Conservation (phyloP, 306 rosid species). For the Cicer arietinum region DNA sequence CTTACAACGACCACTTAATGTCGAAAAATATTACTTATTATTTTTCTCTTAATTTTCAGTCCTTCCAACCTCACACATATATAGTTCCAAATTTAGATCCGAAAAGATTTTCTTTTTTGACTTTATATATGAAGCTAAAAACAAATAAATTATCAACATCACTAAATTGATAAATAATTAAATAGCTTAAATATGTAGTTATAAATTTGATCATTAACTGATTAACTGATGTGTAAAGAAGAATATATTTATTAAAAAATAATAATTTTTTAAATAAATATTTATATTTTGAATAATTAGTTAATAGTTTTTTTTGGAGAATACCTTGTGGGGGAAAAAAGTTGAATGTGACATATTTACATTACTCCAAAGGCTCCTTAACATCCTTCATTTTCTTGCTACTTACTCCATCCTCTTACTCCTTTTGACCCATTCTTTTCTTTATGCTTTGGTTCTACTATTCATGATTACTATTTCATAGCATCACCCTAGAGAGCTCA, state of each 20-base stretch:
- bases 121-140: too few relatives aligned
- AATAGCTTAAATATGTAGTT: too few relatives aligned
- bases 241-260: too few relatives aligned
- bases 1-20: constrained; percentile 26
- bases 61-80: not conserved
- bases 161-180: too few relatives aligned
- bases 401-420: constrained; percentile 42
- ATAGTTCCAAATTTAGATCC: not conserved
- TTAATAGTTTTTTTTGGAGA: too few relatives aligned
- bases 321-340: not conserved
- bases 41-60: constrained; percentile 4
- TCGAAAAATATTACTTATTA: constrained; percentile 5
- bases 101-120: not conserved
- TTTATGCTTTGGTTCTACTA: constrained; percentile 27
- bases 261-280: too few relatives aligned
- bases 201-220: too few relatives aligned
- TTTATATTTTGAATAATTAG: too few relatives aligned
- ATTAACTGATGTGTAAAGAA: too few relatives aligned
- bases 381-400: constrained; percentile 44
- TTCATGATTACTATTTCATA: constrained; percentile 33
- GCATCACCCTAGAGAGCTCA: constrained; percentile 15
- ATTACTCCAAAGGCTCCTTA: not conserved
- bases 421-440: constrained; percentile 24
- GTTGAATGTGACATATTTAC: constrained; percentile 17
- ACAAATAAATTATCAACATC: too few relatives aligned